Percentiles rank a stretch among this genome's conserved stretches.
phyloP scores from a whole-genome alignment of 768 basidiomycete genomes.

The Lactarius deliciosus region DNA sequence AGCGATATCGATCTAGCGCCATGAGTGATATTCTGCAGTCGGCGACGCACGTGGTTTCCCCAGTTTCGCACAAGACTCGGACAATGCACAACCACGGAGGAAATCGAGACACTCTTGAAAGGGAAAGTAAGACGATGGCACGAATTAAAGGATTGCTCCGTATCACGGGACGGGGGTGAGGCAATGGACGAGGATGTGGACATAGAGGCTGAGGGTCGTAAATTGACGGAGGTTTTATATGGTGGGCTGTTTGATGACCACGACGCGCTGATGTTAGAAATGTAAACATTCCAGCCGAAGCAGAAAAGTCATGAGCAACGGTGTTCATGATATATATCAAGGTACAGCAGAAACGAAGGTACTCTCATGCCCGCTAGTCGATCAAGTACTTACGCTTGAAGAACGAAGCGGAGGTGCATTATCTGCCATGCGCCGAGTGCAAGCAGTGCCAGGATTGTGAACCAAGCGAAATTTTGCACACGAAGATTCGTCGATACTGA shows the following conservation, averaged over 20 bases:
- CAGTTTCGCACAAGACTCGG: constrained; percentile 32
- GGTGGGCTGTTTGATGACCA: constrained; percentile 4
- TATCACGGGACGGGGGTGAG: not conserved
- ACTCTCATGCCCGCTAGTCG: constrained; percentile 42
- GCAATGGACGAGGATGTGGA: not conserved
- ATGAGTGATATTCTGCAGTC: constrained; percentile 23
- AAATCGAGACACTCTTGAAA: constrained; percentile 31
- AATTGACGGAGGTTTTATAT: not conserved
- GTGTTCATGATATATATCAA: constrained; percentile 9
- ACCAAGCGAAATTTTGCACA: constrained; percentile 91
- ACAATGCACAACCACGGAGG: constrained; percentile 29
- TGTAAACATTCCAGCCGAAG: not conserved
- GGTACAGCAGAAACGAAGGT: constrained; percentile 11
- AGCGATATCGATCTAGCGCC: not conserved
- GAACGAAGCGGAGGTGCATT: constrained; percentile 87
- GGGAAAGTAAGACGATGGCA: constrained; percentile 33
- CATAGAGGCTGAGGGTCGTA: not conserved
- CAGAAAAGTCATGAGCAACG: constrained; percentile 1
- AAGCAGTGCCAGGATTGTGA: constrained; percentile 76
- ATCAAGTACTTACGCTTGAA: constrained; percentile 97
- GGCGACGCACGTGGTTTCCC: constrained; percentile 34
- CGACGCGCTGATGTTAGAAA: constrained; percentile 5
- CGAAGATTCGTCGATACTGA: constrained; percentile 88
- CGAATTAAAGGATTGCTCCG: constrained; percentile 13
- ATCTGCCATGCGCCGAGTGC: constrained; percentile 93